Base-by-base conservation (phyloP, 257 asterid species). In the Echium plantagineum region DNA sequence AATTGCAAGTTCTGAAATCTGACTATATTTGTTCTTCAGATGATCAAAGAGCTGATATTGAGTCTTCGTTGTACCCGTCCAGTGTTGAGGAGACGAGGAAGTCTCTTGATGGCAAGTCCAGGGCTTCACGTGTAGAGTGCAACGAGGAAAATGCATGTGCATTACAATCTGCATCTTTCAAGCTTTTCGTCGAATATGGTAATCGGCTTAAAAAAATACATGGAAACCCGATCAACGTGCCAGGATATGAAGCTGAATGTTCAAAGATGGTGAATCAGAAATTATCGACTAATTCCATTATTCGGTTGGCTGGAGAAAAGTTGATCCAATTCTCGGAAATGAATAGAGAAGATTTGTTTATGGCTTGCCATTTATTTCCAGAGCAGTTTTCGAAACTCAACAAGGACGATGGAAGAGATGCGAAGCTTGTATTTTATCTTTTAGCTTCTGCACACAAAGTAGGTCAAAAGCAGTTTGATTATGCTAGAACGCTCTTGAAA, bases 391-490 rank as follows among this genome's bases (percentile, higher is more conserved):
- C 72, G 31, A 72, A 64, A 60, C 78, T 66, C 1, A 59, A 55
- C 1, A 59, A 55, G n/a, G 73, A 78, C n/a, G 80, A 80, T 46
- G 62, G 17, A 19, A 70, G 67, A 65, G 78, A 66, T 15, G 74
- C 80, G 4, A 31, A 72, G 5, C 91, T 85, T 17, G 66, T 85
- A 17, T 74, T 68, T 52, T 57, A 60, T 66, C 85, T 85, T 55
- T 83, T 85, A 1, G 66, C 72, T 9, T 77, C 83, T 16, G 91
- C 79, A 7, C 83, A 83, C 66, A 83, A 75, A 61, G 67, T 81
- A 5, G 69, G 77, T 1, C 67, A 66, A 21, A 64, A 66, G 54
- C 32, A 28, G 55, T 79, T 68, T 58, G 74, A 66, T 22, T 61
- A 61, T 9, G 91, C 83, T 0, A 60, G 46, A 1, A 69, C 58